Evolutionary conservation across 208 protist species (phyloP).

Genomic region (Trypanosoma cruzi): DNA sequence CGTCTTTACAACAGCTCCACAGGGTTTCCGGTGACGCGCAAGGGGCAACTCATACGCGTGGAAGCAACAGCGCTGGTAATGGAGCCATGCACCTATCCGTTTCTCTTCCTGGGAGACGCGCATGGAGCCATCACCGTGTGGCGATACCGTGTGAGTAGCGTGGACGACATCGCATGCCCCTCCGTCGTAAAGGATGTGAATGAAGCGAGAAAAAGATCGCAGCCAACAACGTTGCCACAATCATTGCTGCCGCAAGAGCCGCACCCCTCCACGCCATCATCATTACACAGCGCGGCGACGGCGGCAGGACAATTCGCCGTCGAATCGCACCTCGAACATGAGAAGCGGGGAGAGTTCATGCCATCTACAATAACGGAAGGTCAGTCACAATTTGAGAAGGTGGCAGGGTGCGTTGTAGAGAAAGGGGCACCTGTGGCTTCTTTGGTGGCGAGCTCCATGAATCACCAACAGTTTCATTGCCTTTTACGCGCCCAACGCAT

Average conservation of each 20-base stretch:
- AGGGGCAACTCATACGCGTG: constrained; percentile 18
- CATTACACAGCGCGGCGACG: too few species aligned
- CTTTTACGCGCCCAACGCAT: constrained; percentile 7
- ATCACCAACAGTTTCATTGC: constrained; percentile 21
- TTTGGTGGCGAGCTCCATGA: constrained; percentile 31
- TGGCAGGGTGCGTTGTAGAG: constrained; percentile 3
- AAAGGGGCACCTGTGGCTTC: constrained; percentile 21
- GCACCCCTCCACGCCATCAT: too few species aligned
- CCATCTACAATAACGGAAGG: neutral
- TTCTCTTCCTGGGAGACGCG: constrained; percentile 63
- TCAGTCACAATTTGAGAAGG: constrained; percentile 20
- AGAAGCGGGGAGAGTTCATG: neutral
- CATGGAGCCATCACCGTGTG: constrained; percentile 50
- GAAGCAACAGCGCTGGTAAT: constrained; percentile 43
- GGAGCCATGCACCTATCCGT: constrained; percentile 37
- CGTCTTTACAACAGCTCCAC: constrained; percentile 73
- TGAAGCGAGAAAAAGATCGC: neutral
- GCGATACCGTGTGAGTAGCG: constrained; percentile 41
- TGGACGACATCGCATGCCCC: constrained; percentile 16
- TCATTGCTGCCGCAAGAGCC: too few species aligned
- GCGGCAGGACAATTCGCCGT: too few species aligned
- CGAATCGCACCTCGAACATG: too few species aligned
- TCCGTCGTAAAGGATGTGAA: constrained; percentile 2
- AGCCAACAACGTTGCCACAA: neutral
- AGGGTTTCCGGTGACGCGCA: constrained; percentile 43